A percentile compares a stretch with the other conserved stretches of the same genome.
Conservation (phyloP, 148 eudicot species). For the Arbutus unedo region DNA sequence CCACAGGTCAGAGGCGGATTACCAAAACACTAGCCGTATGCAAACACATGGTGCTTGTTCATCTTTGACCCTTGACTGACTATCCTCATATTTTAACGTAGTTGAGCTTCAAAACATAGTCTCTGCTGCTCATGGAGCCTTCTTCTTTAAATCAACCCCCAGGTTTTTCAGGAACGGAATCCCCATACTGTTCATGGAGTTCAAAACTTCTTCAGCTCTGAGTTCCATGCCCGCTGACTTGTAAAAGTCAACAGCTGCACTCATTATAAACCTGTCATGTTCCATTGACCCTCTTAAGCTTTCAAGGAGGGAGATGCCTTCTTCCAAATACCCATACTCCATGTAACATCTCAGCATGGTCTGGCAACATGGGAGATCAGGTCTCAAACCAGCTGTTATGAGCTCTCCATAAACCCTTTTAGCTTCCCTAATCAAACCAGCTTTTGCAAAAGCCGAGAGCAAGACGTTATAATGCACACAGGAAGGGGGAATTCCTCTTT, state of each 20-base stretch:
- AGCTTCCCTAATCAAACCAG: slow-evolving; percentile 48
- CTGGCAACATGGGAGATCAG: slow-evolving; percentile 17
- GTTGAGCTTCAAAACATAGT: background rate
- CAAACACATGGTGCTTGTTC: background rate
- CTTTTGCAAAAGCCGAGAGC: slow-evolving; percentile 41
- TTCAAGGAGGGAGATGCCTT: slow-evolving; percentile 59
- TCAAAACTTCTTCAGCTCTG: slow-evolving; percentile 40
- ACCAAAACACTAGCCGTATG: background rate
- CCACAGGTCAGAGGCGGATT: background rate
- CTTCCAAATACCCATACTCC: slow-evolving; percentile 21
- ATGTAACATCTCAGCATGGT: slow-evolving; percentile 24
- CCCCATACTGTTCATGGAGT: slow-evolving; percentile 41
- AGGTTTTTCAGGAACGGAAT: slow-evolving; percentile 44
- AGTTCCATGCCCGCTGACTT: slow-evolving; percentile 40
- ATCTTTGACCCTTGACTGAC: background rate
- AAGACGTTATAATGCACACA: slow-evolving; percentile 64
- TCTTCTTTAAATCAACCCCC: slow-evolving; percentile 41
- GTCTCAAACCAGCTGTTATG: slow-evolving; percentile 19
- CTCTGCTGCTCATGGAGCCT: slow-evolving; percentile 9
- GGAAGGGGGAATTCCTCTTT: slow-evolving; percentile 45
- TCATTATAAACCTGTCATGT: slow-evolving; percentile 60
- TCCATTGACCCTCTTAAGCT: slow-evolving; percentile 31
- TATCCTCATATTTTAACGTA: background rate
- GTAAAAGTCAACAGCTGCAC: slow-evolving; percentile 70
- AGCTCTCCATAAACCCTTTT: slow-evolving; percentile 39